Percentiles rank a stretch among this genome's conserved stretches.
phyloP scores from a whole-genome alignment of 208 protist species.

The Eutreptiella sp. region DNA sequence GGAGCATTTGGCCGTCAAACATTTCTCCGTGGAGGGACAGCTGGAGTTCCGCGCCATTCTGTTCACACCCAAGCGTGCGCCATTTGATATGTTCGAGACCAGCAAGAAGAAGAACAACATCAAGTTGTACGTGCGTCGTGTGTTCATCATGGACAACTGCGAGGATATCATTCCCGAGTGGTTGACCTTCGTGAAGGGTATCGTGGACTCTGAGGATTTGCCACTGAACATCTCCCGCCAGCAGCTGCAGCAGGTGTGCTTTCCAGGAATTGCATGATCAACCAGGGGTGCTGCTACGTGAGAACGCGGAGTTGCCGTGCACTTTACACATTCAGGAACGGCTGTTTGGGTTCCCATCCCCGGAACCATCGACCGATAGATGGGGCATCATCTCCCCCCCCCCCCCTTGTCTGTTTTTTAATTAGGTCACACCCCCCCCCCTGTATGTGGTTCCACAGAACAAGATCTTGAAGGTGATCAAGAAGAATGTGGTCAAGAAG shows the following conservation, averaged over 20 bases:
- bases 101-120: constrained; percentile 97
- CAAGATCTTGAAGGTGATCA: constrained; percentile 96
- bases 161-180: constrained; percentile 95
- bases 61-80: constrained; percentile 89
- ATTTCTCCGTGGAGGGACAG: constrained; percentile 95
- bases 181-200: constrained; percentile 91
- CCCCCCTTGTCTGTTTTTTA: too few species aligned
- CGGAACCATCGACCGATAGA: too few species aligned
- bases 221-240: constrained; percentile 98
- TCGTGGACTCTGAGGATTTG: constrained; percentile 97
- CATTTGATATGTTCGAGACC: constrained; percentile 96
- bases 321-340: too few species aligned
- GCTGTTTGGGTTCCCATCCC: too few species aligned
- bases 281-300: too few species aligned
- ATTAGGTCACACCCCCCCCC: too few species aligned
- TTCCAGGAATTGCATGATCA: too few species aligned
- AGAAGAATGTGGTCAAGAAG: constrained; percentile 98
- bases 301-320: too few species aligned
- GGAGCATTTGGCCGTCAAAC: constrained; percentile 91
- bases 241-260: constrained; percentile 94
- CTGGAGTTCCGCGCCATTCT: constrained; percentile 93
- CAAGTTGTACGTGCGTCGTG: constrained; percentile 90
- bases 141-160: constrained; percentile 98
- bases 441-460: too few species aligned
- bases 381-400: too few species aligned